Evolutionary conservation across 352 stramenopile genomes (phyloP).

Genomic region (Globisporangium paroecandrum): DNA sequence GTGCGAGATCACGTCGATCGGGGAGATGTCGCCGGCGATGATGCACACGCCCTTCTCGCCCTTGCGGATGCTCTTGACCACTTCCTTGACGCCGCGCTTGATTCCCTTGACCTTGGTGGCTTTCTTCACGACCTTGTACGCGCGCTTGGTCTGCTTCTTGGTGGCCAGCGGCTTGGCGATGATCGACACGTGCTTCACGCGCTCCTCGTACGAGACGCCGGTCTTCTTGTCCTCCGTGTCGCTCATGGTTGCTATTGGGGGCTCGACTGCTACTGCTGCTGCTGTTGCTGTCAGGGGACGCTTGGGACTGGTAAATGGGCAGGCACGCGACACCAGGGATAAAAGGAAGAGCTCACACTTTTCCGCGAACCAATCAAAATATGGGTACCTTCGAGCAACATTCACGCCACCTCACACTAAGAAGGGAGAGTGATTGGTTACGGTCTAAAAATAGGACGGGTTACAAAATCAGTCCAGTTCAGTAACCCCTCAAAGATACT

Average conservation of each 20-base stretch:
- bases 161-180: constrained; percentile 97
- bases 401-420: background rate
- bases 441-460: background rate
- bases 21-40: constrained; percentile 99
- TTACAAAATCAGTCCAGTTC: background rate
- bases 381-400: constrained; percentile 16
- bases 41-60: constrained; percentile 97
- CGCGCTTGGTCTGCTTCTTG: constrained; percentile 96
- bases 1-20: constrained; percentile 99
- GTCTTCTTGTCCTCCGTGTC: constrained; percentile 65
- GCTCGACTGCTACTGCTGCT: background rate
- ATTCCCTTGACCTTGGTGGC: constrained; percentile 96
- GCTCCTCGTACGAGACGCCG: constrained; percentile 73
- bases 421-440: background rate
- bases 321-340: background rate
- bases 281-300: constrained; percentile 4
- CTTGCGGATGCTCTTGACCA: constrained; percentile 98
- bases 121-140: constrained; percentile 95
- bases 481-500: background rate
- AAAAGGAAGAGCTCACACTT: constrained; percentile 9
- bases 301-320: constrained; percentile 11
- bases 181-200: constrained; percentile 81
- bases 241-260: constrained; percentile 38
- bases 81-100: constrained; percentile 99
- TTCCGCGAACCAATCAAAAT: constrained; percentile 17